Evolutionary conservation across 2,329 filamentous ascomycete genomes (phyloP).

Genomic region (Neonectria magnoliae): DNA sequence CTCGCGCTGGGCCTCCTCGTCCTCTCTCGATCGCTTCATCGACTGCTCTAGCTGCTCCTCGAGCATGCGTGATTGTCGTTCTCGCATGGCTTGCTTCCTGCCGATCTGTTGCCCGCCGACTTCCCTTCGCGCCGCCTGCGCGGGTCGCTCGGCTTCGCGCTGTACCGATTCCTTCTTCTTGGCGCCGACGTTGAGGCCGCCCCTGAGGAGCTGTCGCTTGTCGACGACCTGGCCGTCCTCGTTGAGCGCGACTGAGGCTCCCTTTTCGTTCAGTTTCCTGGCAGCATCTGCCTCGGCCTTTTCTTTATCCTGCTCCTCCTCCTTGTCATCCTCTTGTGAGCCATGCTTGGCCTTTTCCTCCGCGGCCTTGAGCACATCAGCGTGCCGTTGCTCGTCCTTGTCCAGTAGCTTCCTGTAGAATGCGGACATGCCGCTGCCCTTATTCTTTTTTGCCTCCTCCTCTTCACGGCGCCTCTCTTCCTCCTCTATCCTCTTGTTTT

Average conservation of each 20-base stretch:
- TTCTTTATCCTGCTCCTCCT: slow-evolving; percentile 61
- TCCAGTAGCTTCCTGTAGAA: slow-evolving; percentile 82
- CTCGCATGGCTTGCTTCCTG: slow-evolving; percentile 73
- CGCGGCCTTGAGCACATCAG: slow-evolving; percentile 74
- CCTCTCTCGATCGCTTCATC: slow-evolving; percentile 76
- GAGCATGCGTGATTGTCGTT: slow-evolving; percentile 81
- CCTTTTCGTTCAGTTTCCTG: slow-evolving; percentile 71
- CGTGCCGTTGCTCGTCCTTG: slow-evolving; percentile 74
- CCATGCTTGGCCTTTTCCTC: slow-evolving; percentile 62
- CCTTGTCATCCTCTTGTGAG: slow-evolving; percentile 44
- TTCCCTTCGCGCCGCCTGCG: slow-evolving; percentile 47
- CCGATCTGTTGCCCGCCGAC: slow-evolving; percentile 55
- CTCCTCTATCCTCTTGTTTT: slow-evolving; percentile 74
- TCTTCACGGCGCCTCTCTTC: slow-evolving; percentile 76
- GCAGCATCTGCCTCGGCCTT: slow-evolving; percentile 73
- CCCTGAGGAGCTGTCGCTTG: slow-evolving; percentile 80
- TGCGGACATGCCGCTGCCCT: slow-evolving; percentile 75
- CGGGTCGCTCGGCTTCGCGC: slow-evolving; percentile 35
- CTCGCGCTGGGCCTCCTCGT: slow-evolving; percentile 71
- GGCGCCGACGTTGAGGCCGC: slow-evolving; percentile 77
- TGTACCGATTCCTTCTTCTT: slow-evolving; percentile 64
- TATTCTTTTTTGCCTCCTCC: slow-evolving; percentile 70
- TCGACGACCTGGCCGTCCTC: slow-evolving; percentile 87
- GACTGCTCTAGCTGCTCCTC: slow-evolving; percentile 79
- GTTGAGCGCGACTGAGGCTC: slow-evolving; percentile 73